Evolutionary conservation across 257 asterid species (phyloP).

Genomic region (Leonotis leonurus): DNA sequence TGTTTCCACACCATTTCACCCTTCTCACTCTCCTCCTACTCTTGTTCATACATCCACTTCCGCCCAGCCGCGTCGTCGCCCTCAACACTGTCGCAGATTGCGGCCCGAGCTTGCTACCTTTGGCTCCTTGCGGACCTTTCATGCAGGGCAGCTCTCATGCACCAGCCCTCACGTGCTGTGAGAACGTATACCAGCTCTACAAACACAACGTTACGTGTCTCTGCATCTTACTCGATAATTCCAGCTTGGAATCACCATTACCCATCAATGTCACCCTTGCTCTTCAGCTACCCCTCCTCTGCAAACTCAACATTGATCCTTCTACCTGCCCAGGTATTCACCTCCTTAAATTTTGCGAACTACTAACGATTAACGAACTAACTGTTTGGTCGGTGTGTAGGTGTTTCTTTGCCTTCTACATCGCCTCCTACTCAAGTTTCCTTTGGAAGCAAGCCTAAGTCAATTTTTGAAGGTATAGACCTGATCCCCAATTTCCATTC

Average conservation of each 20-base stretch:
- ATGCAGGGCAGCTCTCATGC: constrained; percentile 42
- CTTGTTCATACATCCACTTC: not conserved
- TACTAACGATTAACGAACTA: not conserved
- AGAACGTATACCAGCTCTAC: constrained; percentile 35
- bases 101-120: constrained; percentile 32
- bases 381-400: constrained; percentile 12
- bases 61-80: constrained; percentile 13
- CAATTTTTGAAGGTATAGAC: no score
- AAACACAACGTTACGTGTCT: constrained; percentile 35
- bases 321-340: constrained; percentile 46
- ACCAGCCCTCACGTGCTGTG: constrained; percentile 49
- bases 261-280: constrained; percentile 60
- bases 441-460: no score
- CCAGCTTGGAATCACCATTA: constrained; percentile 22
- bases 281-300: constrained; percentile 54
- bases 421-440: constrained; percentile 50
- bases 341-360: not conserved
- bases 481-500: no score
- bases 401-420: constrained; percentile 24
- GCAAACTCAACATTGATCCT: constrained; percentile 30
- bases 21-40: not conserved
- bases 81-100: constrained; percentile 37
- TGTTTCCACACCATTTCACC: constrained; percentile 8
- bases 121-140: constrained; percentile 54
- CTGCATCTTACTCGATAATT: constrained; percentile 46